Percentiles rank a stretch among this genome's conserved stretches.
phyloP scores from a whole-genome alignment of 768 basidiomycete genomes.

The Gymnopilus dilepis region DNA sequence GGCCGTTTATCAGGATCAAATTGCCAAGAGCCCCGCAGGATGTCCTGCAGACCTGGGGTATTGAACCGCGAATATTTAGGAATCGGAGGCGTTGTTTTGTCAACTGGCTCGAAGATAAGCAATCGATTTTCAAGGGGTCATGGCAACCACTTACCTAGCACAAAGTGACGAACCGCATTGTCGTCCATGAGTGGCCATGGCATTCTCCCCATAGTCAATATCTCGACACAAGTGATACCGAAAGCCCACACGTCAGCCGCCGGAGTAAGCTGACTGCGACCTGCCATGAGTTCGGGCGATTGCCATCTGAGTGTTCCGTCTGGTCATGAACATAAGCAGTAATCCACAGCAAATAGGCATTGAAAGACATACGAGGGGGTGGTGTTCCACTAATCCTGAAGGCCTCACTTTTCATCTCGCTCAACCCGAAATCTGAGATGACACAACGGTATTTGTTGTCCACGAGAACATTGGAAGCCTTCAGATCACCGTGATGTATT shows the following conservation, averaged over 20 bases:
- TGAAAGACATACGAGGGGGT: conserved; percentile 47
- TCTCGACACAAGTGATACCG: conserved; percentile 71
- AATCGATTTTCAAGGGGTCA: conserved; percentile 1
- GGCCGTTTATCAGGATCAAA: conserved; percentile 56
- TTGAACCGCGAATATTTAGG: conserved; percentile 48
- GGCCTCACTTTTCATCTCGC: conserved; percentile 78
- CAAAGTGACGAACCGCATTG: conserved; percentile 53
- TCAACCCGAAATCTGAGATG: conserved; percentile 85
- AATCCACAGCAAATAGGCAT: background rate
- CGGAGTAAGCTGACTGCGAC: conserved; percentile 49
- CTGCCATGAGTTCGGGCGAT: conserved; percentile 69
- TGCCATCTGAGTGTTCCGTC: conserved; percentile 76
- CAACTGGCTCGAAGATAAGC: conserved; percentile 38
- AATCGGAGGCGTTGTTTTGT: conserved; percentile 55
- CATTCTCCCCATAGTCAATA: conserved; percentile 64
- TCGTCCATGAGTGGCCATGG: conserved; percentile 64
- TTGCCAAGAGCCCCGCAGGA: conserved; percentile 65
- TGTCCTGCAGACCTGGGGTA: conserved; percentile 42
- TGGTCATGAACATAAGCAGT: conserved; percentile 26
- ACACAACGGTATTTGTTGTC: conserved; percentile 70
- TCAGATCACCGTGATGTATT: conserved; percentile 81
- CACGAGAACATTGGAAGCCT: conserved; percentile 81
- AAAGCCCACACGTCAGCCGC: conserved; percentile 75
- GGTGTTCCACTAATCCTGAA: conserved; percentile 61
- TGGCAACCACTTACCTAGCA: conserved; percentile 47